Percentiles rank a stretch among this genome's conserved stretches.
phyloP scores from a whole-genome alignment of 352 stramenopile genomes.

The Peronospora tabacina region DNA sequence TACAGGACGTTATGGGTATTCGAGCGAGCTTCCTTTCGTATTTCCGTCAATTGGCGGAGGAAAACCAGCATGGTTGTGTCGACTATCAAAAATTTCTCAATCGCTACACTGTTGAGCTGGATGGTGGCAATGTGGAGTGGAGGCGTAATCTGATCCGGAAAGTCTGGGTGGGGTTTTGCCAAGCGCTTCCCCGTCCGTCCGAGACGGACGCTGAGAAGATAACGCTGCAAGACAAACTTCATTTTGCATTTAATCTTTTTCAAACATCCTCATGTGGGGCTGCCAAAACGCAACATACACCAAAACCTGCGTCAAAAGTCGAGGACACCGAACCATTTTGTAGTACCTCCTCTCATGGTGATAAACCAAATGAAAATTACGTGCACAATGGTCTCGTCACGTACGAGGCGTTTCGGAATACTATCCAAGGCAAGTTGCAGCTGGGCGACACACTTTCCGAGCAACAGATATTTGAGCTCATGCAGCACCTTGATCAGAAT shows the following conservation, averaged over 20 bases:
- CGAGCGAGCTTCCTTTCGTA: slow-evolving; percentile 64
- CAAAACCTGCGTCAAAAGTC: slow-evolving; percentile 5
- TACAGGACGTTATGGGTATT: slow-evolving; percentile 56
- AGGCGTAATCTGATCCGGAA: slow-evolving; percentile 55
- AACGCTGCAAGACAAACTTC: slow-evolving; percentile 53
- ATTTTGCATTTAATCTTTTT: slow-evolving; percentile 67
- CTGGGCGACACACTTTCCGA: slow-evolving; percentile 64
- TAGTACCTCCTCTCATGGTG: slow-evolving; percentile 5
- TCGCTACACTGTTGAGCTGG: slow-evolving; percentile 62
- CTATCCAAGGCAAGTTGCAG: slow-evolving; percentile 52
- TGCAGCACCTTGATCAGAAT: slow-evolving; percentile 89
- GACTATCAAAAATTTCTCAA: slow-evolving; percentile 75
- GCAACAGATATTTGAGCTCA: slow-evolving; percentile 89
- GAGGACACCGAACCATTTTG: slow-evolving; percentile 2
- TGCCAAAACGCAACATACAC: slow-evolving; percentile 16
- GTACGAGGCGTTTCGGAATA: slow-evolving; percentile 72
- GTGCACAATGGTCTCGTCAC: slow-evolving; percentile 49
- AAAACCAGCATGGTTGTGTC: slow-evolving; percentile 37
- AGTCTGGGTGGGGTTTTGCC: slow-evolving; percentile 62
- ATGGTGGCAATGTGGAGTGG: slow-evolving; percentile 55
- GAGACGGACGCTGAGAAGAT: slow-evolving; percentile 40
- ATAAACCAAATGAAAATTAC: slow-evolving; percentile 35
- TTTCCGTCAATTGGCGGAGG: slow-evolving; percentile 49
- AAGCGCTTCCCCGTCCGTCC: slow-evolving; percentile 37
- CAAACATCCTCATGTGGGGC: slow-evolving; percentile 17